Evolutionary conservation across 2,329 filamentous ascomycete genomes (phyloP), one percentile per base, ranked within the genome.

Genomic region (Paecilomyces sp.): DNA sequence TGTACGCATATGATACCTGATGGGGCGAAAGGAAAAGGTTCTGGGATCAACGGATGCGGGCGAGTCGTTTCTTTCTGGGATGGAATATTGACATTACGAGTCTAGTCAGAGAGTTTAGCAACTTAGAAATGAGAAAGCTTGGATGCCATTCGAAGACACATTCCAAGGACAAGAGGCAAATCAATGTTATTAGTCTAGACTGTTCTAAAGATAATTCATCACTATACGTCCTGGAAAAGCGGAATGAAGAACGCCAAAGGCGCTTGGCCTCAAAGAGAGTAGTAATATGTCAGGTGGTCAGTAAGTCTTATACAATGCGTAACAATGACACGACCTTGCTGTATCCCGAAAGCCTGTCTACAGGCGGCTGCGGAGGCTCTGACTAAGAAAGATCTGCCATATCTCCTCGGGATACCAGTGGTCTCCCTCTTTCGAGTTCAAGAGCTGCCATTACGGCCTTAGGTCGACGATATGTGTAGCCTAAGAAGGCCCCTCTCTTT

Each of bases 401-500:
- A 2, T 68, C 60, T 5, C 68, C 67, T 33, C 67, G 65, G 15
- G 60, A 47, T 24, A 69, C 53, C 15, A 66, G 60, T 15, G 67
- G 62, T 51, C 71, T 67, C 13, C 73, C 73, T 59, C 72, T 65
- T 51, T 75, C 71, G 28, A 64, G 63, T n/a, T 69, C 67, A 15
- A 78, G 62, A 1, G 70, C 73, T 60, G 74, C 61, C 33, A 66
- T 63, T 55, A 75, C 67, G 3, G 71, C 68, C 57, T 72, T 76
- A 2, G 77, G 76, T 52, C 76, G 74, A 36, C 86, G 84, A 80
- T 94, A 97, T 1, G 89, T 91, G 72, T 99, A 99, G 0, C 93
- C 93, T 62, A 95, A 76, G 74, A 97, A 97, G 0, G 91, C 92
- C 28, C 85, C 89, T 71, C 83, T 84, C 75, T 93, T 96, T 61